A percentile compares a stretch with the other conserved stretches of the same genome.
Conservation (phyloP, 768 basidiomycete species). For the Lactifluus piperatus region DNA sequence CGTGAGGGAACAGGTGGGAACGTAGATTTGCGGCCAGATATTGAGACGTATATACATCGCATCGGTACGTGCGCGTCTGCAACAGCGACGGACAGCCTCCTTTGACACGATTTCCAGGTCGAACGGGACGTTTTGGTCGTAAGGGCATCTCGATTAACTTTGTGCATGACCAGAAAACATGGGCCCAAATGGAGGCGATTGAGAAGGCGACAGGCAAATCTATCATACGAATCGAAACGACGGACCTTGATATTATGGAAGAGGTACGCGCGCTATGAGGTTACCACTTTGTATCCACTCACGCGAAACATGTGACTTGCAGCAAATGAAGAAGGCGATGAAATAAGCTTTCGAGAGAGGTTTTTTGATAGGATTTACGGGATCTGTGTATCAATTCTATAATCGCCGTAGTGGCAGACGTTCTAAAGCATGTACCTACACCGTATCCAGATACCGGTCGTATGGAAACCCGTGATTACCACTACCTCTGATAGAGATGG, state of each 20-base stretch:
- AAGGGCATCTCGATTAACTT: conserved; percentile 98
- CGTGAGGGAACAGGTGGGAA: conserved; percentile 36
- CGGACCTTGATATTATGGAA: conserved; percentile 91
- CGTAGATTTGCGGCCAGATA: conserved; percentile 62
- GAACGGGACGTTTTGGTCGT: conserved; percentile 95
- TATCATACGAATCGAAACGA: conserved; percentile 82
- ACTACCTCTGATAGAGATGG: background rate
- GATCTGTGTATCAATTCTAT: conserved; percentile 1
- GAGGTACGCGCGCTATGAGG: conserved; percentile 42
- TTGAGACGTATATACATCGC: conserved; percentile 97
- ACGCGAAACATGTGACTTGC: background rate
- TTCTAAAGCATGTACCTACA: conserved; percentile 20
- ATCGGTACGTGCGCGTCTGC: conserved; percentile 57
- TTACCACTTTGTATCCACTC: background rate
- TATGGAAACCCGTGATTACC: background rate
- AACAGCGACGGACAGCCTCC: background rate
- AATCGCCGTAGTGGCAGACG: conserved; percentile 1
- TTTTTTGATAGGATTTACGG: background rate
- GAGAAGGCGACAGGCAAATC: conserved; percentile 67
- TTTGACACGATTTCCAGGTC: conserved; percentile 43
- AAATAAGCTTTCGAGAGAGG: conserved; percentile 33
- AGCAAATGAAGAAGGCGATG: conserved; percentile 79
- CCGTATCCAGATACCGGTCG: background rate
- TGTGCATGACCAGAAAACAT: conserved; percentile 84
- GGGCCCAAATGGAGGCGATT: conserved; percentile 85